Conservation (phyloP, 1,139 yeast genomes). For the Diutina mesorugosa region DNA sequence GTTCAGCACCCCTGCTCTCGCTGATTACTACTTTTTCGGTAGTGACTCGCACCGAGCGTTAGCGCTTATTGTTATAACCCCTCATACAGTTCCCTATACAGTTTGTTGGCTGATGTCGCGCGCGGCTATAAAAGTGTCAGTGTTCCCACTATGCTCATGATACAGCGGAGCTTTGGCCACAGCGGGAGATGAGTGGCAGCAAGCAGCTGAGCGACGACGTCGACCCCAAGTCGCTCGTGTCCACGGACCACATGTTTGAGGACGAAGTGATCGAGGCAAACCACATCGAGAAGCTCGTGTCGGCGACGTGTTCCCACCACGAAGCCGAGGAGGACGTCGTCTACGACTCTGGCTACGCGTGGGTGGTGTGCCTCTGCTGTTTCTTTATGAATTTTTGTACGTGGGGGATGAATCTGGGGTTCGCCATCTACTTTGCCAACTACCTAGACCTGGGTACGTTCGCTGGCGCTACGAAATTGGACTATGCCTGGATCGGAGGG, state of each 20-base stretch:
- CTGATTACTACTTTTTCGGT: too few relatives aligned
- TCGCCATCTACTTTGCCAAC: slow-evolving; percentile 37
- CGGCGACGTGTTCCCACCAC: not conserved
- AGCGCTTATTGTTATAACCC: not conserved
- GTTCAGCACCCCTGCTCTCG: too few relatives aligned
- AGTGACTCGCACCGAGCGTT: not conserved
- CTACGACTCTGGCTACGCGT: slow-evolving; percentile 35
- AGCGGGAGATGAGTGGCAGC: not conserved
- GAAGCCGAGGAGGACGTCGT: not conserved
- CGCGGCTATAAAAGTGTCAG: not conserved
- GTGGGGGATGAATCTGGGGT: slow-evolving; percentile 44
- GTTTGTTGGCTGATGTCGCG: not conserved
- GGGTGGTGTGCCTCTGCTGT: slow-evolving; percentile 30
- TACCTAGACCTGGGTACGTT: slow-evolving; percentile 23
- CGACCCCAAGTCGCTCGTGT: not conserved
- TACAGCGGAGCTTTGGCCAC: too few relatives aligned
- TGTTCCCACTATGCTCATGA: not conserved
- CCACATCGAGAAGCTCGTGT: not conserved
- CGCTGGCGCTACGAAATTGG: slow-evolving; percentile 27
- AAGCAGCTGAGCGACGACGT: not conserved
- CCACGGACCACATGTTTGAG: not conserved
- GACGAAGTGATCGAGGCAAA: not conserved
- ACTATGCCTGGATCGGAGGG: slow-evolving; percentile 30
- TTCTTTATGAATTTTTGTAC: slow-evolving; percentile 31
- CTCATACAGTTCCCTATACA: not conserved